Conservation (phyloP, 2,329 filamentous ascomycete genomes). For the Diplodia scrobiculata region DNA sequence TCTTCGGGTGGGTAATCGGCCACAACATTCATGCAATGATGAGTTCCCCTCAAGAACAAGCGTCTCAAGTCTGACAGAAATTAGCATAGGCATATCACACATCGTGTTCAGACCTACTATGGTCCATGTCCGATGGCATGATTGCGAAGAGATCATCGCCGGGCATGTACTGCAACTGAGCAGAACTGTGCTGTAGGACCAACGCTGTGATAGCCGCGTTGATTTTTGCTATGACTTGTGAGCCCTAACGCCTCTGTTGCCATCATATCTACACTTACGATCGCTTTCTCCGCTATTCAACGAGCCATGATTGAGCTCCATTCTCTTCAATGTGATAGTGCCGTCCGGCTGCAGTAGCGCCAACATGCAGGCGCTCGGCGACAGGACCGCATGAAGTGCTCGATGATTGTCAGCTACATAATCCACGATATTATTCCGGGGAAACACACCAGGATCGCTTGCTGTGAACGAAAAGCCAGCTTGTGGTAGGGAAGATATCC, state of each 20-base stretch:
- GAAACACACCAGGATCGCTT: constrained; percentile 62
- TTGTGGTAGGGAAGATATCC: constrained; percentile 71
- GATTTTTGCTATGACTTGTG: constrained; percentile 17
- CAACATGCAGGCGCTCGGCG: constrained; percentile 53
- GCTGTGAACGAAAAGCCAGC: constrained; percentile 73
- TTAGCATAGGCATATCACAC: not conserved
- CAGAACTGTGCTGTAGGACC: constrained; percentile 48
- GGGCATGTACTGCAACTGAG: constrained; percentile 50
- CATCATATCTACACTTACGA: constrained; percentile 23
- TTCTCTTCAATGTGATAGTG: constrained; percentile 46
- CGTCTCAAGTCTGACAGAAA: constrained; percentile 36
- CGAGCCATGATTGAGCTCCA: constrained; percentile 46
- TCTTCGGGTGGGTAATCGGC: constrained; percentile 81
- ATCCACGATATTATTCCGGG: accelerated
- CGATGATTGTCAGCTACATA: constrained; percentile 1
- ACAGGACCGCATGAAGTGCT: constrained; percentile 50
- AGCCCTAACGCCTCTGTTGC: not conserved
- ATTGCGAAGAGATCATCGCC: constrained; percentile 55
- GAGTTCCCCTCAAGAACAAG: constrained; percentile 66
- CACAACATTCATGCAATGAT: constrained; percentile 53
- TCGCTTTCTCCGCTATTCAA: constrained; percentile 32
- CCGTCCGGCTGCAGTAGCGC: constrained; percentile 50
- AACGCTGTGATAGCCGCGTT: constrained; percentile 47
- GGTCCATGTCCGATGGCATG: constrained; percentile 38
- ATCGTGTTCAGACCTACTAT: constrained; percentile 25